These are phyloP conservation scores for Kazachstania martiniae DNA, from an alignment of 805 yeast species.

Conservation along the genomic window DNA sequence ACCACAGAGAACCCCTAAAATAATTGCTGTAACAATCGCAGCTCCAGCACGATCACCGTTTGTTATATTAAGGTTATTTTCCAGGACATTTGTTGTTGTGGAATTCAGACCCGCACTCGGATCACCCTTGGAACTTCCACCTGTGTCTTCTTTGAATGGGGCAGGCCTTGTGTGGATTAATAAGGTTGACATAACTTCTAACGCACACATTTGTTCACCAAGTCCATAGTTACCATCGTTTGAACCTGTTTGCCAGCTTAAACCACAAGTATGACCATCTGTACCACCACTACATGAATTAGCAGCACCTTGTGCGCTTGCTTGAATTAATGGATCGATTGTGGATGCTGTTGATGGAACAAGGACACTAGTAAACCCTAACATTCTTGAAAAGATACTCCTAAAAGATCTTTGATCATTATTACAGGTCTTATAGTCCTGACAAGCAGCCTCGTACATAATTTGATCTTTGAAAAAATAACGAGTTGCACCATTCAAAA, in stretches of 20 bases:
- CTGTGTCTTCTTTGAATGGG: slow-evolving; percentile 41
- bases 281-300: slow-evolving; percentile 60
- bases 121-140: slow-evolving; percentile 48
- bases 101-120: slow-evolving; percentile 40
- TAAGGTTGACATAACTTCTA: slow-evolving; percentile 49
- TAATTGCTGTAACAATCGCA: slow-evolving; percentile 71
- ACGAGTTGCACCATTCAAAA: slow-evolving; percentile 36
- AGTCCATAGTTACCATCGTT: slow-evolving; percentile 63
- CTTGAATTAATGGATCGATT: slow-evolving; percentile 32
- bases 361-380: slow-evolving; percentile 46
- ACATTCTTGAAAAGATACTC: slow-evolving; percentile 53
- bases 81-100: slow-evolving; percentile 28
- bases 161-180: slow-evolving; percentile 36
- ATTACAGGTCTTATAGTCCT: slow-evolving; percentile 39
- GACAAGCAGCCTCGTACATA: slow-evolving; percentile 57
- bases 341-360: slow-evolving; percentile 38
- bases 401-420: slow-evolving; percentile 70
- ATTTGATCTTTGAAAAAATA: slow-evolving; percentile 41
- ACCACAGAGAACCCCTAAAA: slow-evolving; percentile 47
- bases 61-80: slow-evolving; percentile 35
- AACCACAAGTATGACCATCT: slow-evolving; percentile 70
- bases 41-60: slow-evolving; percentile 79
- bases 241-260: slow-evolving; percentile 45
- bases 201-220: slow-evolving; percentile 71
- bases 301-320: slow-evolving; percentile 60